These are phyloP conservation scores for Vaccinium macrocarpon DNA, from an alignment of 148 eudicot genomes.

Conservation along the genomic window DNA sequence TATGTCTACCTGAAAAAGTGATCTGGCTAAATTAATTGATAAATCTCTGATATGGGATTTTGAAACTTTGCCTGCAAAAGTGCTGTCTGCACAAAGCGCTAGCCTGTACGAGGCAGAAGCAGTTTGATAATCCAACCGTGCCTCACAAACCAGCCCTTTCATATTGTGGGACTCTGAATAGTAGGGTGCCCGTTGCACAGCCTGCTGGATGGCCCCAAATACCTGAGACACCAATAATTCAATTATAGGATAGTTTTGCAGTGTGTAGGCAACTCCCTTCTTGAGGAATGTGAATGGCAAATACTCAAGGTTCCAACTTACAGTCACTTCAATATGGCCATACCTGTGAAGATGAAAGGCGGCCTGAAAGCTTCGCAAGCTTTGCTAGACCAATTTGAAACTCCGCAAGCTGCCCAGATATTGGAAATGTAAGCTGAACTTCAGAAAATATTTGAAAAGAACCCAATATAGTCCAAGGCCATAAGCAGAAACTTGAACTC, in stretches of 20 bases:
- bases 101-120: constrained; percentile 70
- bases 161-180: constrained; percentile 87
- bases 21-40: constrained; percentile 82
- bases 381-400: constrained; percentile 90
- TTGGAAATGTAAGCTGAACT: constrained; percentile 20
- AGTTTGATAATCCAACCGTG: constrained; percentile 60
- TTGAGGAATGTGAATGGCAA: neutral
- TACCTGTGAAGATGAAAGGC: constrained; percentile 83
- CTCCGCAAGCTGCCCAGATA: constrained; percentile 67
- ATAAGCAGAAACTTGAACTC: constrained; percentile 4
- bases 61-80: constrained; percentile 33
- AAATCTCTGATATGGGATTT: constrained; percentile 46
- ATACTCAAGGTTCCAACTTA: neutral
- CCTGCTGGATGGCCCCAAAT: constrained; percentile 82
- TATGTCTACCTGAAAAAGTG: constrained; percentile 61
- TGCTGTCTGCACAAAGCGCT: constrained; percentile 59
- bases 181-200: constrained; percentile 78
- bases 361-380: constrained; percentile 73
- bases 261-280: constrained; percentile 9
- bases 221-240: constrained; percentile 47
- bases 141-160: constrained; percentile 80
- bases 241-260: neutral
- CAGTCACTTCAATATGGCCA: neutral
- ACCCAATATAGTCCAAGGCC: constrained; percentile 9
- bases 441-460: constrained; percentile 1